Evolutionary conservation across 768 basidiomycete genomes (phyloP), one percentile per base, ranked within the genome.

Genomic region (Symmetrospora coprosmae): DNA sequence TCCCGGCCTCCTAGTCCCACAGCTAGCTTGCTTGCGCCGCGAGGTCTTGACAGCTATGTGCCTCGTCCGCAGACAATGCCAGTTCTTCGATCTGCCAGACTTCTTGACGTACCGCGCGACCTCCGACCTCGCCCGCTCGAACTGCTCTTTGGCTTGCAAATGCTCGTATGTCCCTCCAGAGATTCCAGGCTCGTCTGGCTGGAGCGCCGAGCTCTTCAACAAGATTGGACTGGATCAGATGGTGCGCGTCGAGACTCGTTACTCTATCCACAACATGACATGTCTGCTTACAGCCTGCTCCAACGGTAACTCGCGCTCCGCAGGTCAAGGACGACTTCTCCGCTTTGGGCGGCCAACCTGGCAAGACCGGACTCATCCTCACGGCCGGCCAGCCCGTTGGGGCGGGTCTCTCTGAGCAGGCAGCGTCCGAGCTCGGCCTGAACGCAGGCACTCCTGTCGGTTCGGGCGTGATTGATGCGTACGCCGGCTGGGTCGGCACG

Each of bases 401-500:
- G 0, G 74, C 76, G 4, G 94, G 92, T 0, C 76, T 99, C 40
- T 84, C 82, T 19, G 79, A 79, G 71, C 68, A 74, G 43, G 86
- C 90, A 4, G 92, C 92, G 0, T 76, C 79, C 51, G 88, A 96
- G 67, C 77, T 96, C 21, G 91, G 92, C 0, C 73, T 99, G 33
- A 66, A 79, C 2, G 82, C 83, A 67, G 90, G 92, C 7, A 96
- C 86, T 0, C 81, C 89, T 1, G 88, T 97, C 27, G 92, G 92
- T 13, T 91, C 88, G 66, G 92, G 82, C 19, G 80, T 97, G 39
- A 96, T 99, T 65, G 94, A 99, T 66, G 94, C 90, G 82, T 75
- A 97, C 72, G 89, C 94, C 1, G 94, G 94, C 21, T 97, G 92
- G 94, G 76, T 97, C 66, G 94, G 94, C 13, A 97, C 92, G 0